A percentile compares a stretch with the other conserved stretches of the same genome.
Conservation (phyloP, 768 basidiomycete species). For the Amanita pallidorosea region DNA sequence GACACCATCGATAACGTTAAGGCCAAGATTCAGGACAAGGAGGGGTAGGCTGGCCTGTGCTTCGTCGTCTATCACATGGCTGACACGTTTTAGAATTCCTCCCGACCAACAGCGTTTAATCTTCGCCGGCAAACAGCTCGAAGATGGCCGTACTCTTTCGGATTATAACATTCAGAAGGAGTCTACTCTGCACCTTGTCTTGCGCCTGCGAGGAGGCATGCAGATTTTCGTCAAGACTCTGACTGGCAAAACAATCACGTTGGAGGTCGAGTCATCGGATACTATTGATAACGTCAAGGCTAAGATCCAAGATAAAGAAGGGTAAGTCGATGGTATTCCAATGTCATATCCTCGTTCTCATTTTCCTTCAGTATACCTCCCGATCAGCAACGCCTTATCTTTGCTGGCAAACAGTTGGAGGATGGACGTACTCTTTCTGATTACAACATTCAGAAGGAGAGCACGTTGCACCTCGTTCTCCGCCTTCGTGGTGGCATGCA, state of each 20-base stretch:
- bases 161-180: slow-evolving; percentile 7
- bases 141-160: slow-evolving; percentile 7
- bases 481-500: slow-evolving; percentile 53
- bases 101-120: slow-evolving; percentile 6
- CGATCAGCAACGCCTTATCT: slow-evolving; percentile 72
- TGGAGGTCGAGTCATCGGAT: slow-evolving; percentile 63
- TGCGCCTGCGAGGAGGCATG: slow-evolving; percentile 17
- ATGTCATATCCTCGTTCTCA: slow-evolving; percentile 5
- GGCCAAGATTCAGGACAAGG: slow-evolving; percentile 7
- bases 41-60: background rate
- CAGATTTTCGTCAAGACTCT: slow-evolving; percentile 43
- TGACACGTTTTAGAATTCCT: slow-evolving; percentile 1
- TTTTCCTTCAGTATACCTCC: slow-evolving; percentile 46
- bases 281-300: slow-evolving; percentile 66
- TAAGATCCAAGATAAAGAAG: slow-evolving; percentile 87
- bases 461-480: slow-evolving; percentile 45
- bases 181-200: slow-evolving; percentile 5
- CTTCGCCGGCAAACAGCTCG: slow-evolving; percentile 6
- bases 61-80: background rate
- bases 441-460: slow-evolving; percentile 61
- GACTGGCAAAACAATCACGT: slow-evolving; percentile 72
- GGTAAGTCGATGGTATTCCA: slow-evolving; percentile 27
- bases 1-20: slow-evolving; percentile 7
- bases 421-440: slow-evolving; percentile 69
- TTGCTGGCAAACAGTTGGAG: slow-evolving; percentile 78